These are phyloP conservation scores for Cryphonectria radicalis DNA, from an alignment of 2,329 filamentous ascomycete genomes.

Conservation along the genomic window DNA sequence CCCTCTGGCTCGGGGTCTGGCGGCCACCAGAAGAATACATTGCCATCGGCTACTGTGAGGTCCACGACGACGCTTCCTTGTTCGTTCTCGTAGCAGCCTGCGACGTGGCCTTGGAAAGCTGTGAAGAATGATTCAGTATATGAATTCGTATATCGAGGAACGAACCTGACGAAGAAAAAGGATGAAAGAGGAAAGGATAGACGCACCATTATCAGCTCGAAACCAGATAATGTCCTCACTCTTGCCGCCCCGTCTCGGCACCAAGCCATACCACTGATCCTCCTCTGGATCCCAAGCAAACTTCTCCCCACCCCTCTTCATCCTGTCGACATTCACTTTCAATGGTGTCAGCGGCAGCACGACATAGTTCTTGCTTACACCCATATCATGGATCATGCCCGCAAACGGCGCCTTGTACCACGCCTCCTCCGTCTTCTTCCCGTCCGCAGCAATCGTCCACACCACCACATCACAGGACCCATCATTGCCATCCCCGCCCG, in stretches of 20 bases:
- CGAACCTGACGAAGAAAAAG: not conserved
- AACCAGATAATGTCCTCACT: constrained; percentile 58
- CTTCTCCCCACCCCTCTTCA: constrained; percentile 53
- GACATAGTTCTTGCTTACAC: constrained; percentile 51
- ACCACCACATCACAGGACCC: constrained; percentile 49
- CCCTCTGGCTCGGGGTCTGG: constrained; percentile 38
- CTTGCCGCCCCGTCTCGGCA: constrained; percentile 54
- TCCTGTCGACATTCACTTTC: constrained; percentile 48
- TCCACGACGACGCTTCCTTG: constrained; percentile 50
- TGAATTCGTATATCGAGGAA: too few species aligned
- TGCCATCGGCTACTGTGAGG: constrained; percentile 47
- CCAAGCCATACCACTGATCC: constrained; percentile 59
- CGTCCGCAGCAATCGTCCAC: constrained; percentile 50
- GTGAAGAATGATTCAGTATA: not conserved
- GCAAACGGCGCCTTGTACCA: constrained; percentile 56
- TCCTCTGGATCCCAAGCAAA: constrained; percentile 58
- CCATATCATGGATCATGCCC: constrained; percentile 58
- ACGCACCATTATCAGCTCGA: constrained; percentile 53
- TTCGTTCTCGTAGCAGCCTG: constrained; percentile 52
- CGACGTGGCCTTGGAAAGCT: constrained; percentile 53
- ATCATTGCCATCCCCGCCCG: constrained; percentile 48
- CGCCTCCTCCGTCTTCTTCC: constrained; percentile 49
- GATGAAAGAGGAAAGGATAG: not conserved
- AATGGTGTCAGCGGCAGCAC: constrained; percentile 53
- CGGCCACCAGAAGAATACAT: constrained; percentile 53